Evolutionary conservation across 108 stramenopile species (phyloP), one percentile per base, ranked within the genome.

Genomic region (Skeletonema marinoi): DNA sequence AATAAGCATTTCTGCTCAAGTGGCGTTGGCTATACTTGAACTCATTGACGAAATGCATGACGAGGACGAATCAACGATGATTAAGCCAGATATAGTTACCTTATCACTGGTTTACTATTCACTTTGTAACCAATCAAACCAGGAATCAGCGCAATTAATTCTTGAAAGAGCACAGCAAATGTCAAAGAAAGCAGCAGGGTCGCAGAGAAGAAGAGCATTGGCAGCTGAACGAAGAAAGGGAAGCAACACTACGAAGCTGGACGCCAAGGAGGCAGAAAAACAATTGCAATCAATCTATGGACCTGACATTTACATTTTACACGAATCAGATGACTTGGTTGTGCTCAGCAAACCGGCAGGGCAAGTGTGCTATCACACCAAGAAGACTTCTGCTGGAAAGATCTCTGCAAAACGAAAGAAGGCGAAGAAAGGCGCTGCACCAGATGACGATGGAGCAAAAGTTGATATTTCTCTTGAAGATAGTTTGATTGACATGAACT

Each of bases 281-380:
- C 54, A 72, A 19, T 58, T 89, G 32, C 80, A 83, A 60, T 56
- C 67, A 51, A 46, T 86, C 1, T 77, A 77, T 44, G 90, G 90
- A 8, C 70, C 66, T 10, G 83, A 90, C 16, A 88, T 91, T 72
- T 32, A 66, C 14, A 68, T 93, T 6, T 69, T 94, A 30, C 56
- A 86, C 32, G 88, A 94, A 64, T 81, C 85, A 3, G 75, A 86
- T 31, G 84, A 89, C n/a, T 68, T 83, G 33, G 29, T 89, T 29
- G 84, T 88, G 11, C 29, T 94, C 21, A 73, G 78, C 71, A 94
- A 94, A 68, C 91, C 93, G 9, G 85, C 84, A 33, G 93, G 93
- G 0, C 78, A 90, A 66, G 74, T 86, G 0, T 92, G 91, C 46
- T 85, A 81, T 81, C 89, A 92, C 50, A 78, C 42, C 10, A 78